phyloP scores from a whole-genome alignment of 768 basidiomycete genomes.

The Russula lepida region DNA sequence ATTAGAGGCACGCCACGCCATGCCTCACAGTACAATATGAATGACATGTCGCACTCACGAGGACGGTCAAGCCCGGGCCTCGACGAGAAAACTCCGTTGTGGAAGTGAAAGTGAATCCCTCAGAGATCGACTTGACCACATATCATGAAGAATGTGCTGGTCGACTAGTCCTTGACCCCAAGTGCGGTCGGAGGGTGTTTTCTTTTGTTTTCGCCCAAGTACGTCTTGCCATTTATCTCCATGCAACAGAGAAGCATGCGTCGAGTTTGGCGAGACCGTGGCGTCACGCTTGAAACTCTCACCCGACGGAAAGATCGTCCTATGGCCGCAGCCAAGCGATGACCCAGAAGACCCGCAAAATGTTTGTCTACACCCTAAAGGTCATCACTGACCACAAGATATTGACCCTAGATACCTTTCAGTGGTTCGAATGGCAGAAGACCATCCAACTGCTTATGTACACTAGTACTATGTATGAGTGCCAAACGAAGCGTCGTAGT shows the following conservation, averaged over 20 bases:
- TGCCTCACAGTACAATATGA: too few relatives aligned
- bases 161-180: constrained; percentile 52
- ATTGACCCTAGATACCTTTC: constrained; percentile 18
- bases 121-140: constrained; percentile 28
- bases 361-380: constrained; percentile 25
- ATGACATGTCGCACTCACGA: neutral
- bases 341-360: constrained; percentile 58
- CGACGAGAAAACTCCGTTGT: constrained; percentile 5
- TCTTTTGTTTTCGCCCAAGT: neutral
- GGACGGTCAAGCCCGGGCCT: neutral
- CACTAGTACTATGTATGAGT: too few relatives aligned
- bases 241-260: constrained; percentile 45
- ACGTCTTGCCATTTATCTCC: neutral
- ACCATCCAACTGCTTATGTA: constrained; percentile 43
- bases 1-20: neutral
- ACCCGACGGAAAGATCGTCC: constrained; percentile 46
- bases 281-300: constrained; percentile 51
- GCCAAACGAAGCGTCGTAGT: too few relatives aligned
- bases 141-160: constrained; percentile 53
- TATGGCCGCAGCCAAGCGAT: constrained; percentile 68
- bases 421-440: constrained; percentile 50
- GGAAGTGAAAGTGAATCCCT: neutral
- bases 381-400: neutral
- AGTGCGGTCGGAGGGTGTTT: constrained; percentile 30
- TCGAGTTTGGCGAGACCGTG: constrained; percentile 50